phyloP scores from a whole-genome alignment of 2,329 filamentous ascomycete species.

The Nemania abortiva region DNA sequence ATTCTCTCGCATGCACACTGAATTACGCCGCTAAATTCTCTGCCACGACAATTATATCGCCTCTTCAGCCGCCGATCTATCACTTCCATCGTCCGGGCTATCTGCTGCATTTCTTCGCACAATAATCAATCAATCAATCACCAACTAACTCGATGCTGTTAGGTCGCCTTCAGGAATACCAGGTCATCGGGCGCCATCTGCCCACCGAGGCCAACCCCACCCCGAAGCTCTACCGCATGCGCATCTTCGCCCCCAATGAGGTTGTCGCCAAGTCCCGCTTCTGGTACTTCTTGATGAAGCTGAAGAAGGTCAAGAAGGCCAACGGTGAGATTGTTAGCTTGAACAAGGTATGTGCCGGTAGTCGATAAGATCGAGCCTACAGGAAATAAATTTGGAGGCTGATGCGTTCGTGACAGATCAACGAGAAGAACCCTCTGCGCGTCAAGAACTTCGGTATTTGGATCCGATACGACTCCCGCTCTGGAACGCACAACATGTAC shows the following conservation, averaged over 20 bases:
- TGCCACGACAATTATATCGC: neutral
- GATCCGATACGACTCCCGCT: conserved; percentile 99
- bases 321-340: conserved; percentile 98
- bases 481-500: conserved; percentile 99
- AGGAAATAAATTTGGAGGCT: conserved; percentile 20
- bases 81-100: neutral
- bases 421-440: conserved; percentile 98
- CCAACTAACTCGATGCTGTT: conserved; percentile 56
- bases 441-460: conserved; percentile 99
- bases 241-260: conserved; percentile 97
- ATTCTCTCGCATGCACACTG: neutral
- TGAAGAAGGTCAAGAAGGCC: conserved; percentile 99
- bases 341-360: conserved; percentile 80
- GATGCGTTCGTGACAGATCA: conserved; percentile 72
- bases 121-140: conserved; percentile 19
- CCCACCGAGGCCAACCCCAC: conserved; percentile 97
- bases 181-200: conserved; percentile 99
- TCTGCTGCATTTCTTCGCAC: conserved; percentile 10
- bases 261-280: conserved; percentile 99
- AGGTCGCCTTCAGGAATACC: conserved; percentile 99
- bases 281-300: conserved; percentile 99
- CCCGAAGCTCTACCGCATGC: conserved; percentile 99
- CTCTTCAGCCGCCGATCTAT: neutral
- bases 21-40: neutral
- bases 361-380: neutral